These are phyloP conservation scores for Eimeria necatrix DNA, from an alignment of 169 alveolate species.

Conservation along the genomic window DNA sequence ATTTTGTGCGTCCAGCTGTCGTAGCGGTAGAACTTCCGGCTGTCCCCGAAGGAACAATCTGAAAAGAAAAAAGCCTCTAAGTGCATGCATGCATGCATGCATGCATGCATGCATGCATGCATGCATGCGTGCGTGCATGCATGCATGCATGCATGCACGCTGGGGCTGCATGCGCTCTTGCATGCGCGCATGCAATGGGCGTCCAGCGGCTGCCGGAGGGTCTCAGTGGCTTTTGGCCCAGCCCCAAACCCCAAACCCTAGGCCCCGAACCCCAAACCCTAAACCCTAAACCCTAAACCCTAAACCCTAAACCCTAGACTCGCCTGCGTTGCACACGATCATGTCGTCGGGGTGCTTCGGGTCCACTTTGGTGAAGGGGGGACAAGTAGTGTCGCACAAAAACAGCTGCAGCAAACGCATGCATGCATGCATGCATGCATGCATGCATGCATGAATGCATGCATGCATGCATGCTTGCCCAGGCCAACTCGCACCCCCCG, in stretches of 20 bases:
- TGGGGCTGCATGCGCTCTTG: not conserved
- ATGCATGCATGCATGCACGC: slow-evolving; percentile 5
- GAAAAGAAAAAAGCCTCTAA: not conserved
- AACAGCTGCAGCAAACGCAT: slow-evolving; percentile 11
- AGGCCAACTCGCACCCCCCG: no score
- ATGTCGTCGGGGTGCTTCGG: slow-evolving; percentile 20
- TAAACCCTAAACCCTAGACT: not conserved
- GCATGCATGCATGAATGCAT: slow-evolving; percentile 1
- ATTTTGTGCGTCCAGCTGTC: slow-evolving; percentile 8
- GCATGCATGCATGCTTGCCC: slow-evolving; percentile 4
- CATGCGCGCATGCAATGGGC: not conserved
- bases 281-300: slow-evolving; percentile 21
- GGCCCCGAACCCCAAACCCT: slow-evolving; percentile 1
- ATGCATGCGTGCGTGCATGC: not conserved
- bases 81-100: not conserved
- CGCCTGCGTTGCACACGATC: slow-evolving; percentile 58
- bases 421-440: slow-evolving; percentile 20
- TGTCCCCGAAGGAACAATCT: not conserved
- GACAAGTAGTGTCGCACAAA: slow-evolving; percentile 29
- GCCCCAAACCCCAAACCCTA: slow-evolving; percentile 7
- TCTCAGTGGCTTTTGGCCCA: not conserved
- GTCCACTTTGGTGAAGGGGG: not conserved
- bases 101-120: slow-evolving; percentile 22
- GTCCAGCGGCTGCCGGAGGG: no score
- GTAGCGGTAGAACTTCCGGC: slow-evolving; percentile 26